Percentiles rank a stretch among this genome's conserved stretches.
These are phyloP conservation scores for Penicillium sp. DNA, from an alignment of 2,329 filamentous ascomycete genomes.

Conservation along the genomic window DNA sequence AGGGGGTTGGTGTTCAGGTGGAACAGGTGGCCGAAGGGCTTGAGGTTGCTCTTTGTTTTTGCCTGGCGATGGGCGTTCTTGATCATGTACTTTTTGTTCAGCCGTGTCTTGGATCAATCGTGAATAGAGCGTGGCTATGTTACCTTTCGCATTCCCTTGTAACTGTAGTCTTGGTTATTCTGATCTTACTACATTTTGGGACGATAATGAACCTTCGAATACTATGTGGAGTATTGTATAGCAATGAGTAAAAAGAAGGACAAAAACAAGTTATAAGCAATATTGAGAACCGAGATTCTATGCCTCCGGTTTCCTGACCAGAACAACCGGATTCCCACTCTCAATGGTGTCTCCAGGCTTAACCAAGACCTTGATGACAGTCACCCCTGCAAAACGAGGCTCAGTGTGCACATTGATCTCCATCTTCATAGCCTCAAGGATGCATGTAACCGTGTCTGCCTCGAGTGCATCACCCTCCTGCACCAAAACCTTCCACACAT, in stretches of 20 bases:
- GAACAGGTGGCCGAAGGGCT: conserved; percentile 27
- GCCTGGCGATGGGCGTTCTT: conserved; percentile 32
- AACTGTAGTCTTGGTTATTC: neutral
- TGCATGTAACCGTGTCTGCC: neutral
- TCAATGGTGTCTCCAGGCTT: neutral
- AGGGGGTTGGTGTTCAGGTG: conserved; percentile 30
- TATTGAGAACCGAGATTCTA: neutral
- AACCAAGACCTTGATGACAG: neutral
- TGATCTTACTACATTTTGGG: no score
- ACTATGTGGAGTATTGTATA: no score
- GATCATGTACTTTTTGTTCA: conserved; percentile 32
- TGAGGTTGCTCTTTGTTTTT: conserved; percentile 26
- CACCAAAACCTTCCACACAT: conserved; percentile 55
- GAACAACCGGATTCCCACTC: neutral
- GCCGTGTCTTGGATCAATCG: neutral
- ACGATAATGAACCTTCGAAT: no score
- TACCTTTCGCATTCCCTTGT: conserved; percentile 4
- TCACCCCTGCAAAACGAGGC: neutral
- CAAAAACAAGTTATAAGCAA: no score
- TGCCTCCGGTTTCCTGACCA: neutral
- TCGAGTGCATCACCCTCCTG: conserved; percentile 42
- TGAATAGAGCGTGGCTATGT: conserved; percentile 25
- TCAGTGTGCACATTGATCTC: neutral
- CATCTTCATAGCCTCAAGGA: conserved; percentile 13
- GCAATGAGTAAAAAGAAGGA: no score